These are phyloP conservation scores for Heteromeles arbutifolia DNA, from an alignment of 306 rosid species.

Conservation along the genomic window DNA sequence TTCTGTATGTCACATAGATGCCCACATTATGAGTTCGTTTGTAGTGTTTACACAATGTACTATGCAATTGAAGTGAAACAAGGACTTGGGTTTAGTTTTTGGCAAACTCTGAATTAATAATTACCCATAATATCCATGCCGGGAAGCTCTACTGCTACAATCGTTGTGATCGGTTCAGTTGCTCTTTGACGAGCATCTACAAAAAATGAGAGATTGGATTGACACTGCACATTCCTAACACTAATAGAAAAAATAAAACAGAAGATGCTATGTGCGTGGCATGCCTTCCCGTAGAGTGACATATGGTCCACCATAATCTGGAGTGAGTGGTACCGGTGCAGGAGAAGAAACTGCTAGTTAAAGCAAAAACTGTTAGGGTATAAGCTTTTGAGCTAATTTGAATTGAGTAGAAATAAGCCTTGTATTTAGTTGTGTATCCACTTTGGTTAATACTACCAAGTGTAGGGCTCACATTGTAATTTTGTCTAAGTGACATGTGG, in stretches of 20 bases:
- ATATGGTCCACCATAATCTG: constrained; percentile 70
- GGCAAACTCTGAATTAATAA: background rate
- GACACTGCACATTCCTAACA: background rate
- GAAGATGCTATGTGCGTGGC: too few relatives aligned
- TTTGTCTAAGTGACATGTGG: too few relatives aligned
- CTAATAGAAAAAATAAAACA: background rate
- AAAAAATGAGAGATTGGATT: background rate
- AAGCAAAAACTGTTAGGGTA: too few relatives aligned
- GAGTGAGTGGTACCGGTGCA: constrained; percentile 43
- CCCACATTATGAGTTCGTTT: constrained; percentile 7
- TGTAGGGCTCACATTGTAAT: too few relatives aligned
- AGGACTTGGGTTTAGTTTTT: background rate
- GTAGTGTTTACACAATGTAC: background rate
- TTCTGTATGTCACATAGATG: constrained; percentile 37
- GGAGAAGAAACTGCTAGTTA: constrained; percentile 52
- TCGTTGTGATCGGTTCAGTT: constrained; percentile 51
- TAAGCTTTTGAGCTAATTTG: too few relatives aligned
- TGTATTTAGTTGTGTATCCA: too few relatives aligned
- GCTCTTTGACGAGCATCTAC: constrained; percentile 65
- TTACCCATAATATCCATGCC: constrained; percentile 55
- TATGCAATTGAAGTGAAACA: background rate
- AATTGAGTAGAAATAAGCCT: too few relatives aligned
- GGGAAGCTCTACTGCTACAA: constrained; percentile 54
- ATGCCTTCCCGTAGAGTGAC: constrained; percentile 73
- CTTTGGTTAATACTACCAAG: too few relatives aligned